Evolutionary conservation across 2,329 filamentous ascomycete genomes (phyloP).

Genomic region (Penicillium sp.): DNA sequence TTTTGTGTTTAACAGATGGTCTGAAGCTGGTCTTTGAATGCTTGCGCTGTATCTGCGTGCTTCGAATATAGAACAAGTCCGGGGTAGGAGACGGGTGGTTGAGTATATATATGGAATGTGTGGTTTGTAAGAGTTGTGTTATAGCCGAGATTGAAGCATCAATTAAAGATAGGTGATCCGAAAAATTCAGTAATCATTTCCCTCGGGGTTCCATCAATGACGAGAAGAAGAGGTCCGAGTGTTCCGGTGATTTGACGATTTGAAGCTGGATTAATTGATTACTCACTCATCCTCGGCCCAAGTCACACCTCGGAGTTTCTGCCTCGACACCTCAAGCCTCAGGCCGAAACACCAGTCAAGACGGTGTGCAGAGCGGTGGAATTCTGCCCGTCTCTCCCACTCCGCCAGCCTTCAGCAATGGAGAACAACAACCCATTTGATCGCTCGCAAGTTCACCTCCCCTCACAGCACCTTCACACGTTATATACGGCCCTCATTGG

Average conservation of each 20-base stretch:
- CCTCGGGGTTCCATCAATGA: no score
- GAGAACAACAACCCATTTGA: neutral
- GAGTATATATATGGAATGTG: neutral
- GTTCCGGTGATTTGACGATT: neutral
- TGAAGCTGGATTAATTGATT: slow-evolving; percentile 1
- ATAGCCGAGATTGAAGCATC: slow-evolving; percentile 2
- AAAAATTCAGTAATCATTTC: neutral
- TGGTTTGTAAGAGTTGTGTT: neutral
- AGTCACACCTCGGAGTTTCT: neutral
- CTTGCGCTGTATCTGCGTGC: no score
- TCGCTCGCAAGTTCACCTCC: neutral
- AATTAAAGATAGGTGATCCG: neutral
- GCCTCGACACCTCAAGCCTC: neutral
- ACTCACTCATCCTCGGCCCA: slow-evolving; percentile 1
- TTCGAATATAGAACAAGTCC: no score
- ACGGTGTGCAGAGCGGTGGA: neutral
- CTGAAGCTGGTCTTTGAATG: no score
- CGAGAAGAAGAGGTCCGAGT: no score
- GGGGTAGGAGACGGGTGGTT: neutral
- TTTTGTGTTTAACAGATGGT: no score
- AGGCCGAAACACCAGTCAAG: neutral
- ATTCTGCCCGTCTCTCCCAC: neutral
- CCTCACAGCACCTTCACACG: neutral
- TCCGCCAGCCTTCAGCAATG: neutral
- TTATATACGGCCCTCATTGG: no score